Conservation (phyloP, 441 rosid genomes). For the Euphorbia schlechtendalii region DNA sequence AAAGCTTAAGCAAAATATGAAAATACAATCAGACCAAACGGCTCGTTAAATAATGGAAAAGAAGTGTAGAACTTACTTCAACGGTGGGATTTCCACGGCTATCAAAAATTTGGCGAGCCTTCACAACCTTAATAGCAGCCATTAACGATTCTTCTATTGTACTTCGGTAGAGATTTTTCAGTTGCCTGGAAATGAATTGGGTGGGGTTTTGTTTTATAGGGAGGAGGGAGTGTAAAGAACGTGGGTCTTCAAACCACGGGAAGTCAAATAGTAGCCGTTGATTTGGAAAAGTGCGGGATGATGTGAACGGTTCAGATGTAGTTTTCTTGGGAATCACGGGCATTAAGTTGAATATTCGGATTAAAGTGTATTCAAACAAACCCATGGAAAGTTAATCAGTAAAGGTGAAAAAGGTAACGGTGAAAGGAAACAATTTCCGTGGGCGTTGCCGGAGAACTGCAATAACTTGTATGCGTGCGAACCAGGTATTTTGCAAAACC, state of each 20-base stretch:
- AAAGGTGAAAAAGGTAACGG: neutral
- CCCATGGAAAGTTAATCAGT: neutral
- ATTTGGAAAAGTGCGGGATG: neutral
- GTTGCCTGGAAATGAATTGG: neutral
- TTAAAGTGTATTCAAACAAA: too few species aligned
- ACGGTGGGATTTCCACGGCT: slow-evolving; percentile 95
- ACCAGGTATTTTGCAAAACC: neutral
- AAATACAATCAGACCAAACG: neutral
- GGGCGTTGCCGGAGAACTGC: slow-evolving; percentile 24
- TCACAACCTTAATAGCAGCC: slow-evolving; percentile 39
- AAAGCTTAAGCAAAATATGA: too few species aligned
- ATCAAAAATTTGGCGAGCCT: slow-evolving; percentile 84
- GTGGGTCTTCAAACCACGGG: neutral
- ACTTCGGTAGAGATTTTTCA: neutral
- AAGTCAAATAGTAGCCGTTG: slow-evolving; percentile 17
- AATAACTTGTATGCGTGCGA: neutral
- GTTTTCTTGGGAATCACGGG: slow-evolving; percentile 1
- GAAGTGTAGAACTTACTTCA: slow-evolving; percentile 37
- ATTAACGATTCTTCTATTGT: slow-evolving; percentile 18
- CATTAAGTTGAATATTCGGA: too few species aligned
- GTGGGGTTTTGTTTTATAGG: neutral
- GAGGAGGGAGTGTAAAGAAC: neutral
- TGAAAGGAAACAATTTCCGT: neutral
- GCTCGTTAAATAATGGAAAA: neutral
- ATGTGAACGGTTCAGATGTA: slow-evolving; percentile 17